Evolutionary conservation across 306 rosid genomes (phyloP).

Genomic region (Fragaria vesca): DNA sequence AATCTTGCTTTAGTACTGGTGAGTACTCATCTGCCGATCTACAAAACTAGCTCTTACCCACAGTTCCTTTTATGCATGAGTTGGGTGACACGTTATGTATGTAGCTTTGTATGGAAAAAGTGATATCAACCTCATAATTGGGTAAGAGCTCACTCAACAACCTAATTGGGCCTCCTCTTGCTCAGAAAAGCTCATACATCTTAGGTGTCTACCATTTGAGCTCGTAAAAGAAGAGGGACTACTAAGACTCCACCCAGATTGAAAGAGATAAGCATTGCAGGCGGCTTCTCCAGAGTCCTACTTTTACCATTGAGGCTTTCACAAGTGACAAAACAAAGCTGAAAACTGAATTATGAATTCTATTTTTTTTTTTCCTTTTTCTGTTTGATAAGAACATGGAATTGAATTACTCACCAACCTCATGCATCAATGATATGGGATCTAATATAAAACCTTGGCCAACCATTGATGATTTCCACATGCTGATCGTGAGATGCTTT

Average conservation of each 20-base stretch:
- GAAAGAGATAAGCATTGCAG: neutral
- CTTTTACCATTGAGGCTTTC: neutral
- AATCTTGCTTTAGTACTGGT: neutral
- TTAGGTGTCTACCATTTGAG: slow-evolving; percentile 5
- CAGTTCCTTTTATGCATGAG: neutral
- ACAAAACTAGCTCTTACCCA: neutral
- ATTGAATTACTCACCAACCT: neutral
- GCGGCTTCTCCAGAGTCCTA: neutral
- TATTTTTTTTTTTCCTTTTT: neutral
- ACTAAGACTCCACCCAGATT: neutral
- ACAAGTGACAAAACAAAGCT: neutral
- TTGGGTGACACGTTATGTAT: neutral
- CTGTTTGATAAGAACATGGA: neutral
- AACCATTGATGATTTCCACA: slow-evolving; percentile 8
- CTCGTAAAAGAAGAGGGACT: neutral
- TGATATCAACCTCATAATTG: neutral
- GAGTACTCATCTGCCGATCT: neutral
- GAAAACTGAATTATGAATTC: neutral
- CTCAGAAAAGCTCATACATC: neutral
- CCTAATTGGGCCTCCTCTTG: neutral
- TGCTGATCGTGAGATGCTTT: neutral
- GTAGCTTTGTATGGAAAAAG: slow-evolving; percentile 3
- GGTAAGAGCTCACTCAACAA: neutral
- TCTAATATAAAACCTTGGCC: neutral
- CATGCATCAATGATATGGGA: neutral